phyloP scores from a whole-genome alignment of 1,139 yeast genomes.

The Saccharomycopsis phalli region DNA sequence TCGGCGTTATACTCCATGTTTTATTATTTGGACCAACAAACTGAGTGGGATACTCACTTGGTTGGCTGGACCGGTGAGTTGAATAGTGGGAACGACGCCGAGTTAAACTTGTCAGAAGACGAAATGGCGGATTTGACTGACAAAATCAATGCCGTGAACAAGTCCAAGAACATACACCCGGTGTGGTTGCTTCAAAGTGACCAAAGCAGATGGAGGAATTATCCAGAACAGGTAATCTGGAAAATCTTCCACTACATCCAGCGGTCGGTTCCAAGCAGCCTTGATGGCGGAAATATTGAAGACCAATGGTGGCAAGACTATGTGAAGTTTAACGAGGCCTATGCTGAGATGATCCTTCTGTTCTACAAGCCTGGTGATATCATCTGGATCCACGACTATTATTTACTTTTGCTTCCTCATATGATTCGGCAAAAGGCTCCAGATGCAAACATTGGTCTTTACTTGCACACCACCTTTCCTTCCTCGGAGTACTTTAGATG shows the following conservation, averaged over 20 bases:
- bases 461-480: constrained; percentile 88
- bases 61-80: constrained; percentile 97
- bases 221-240: constrained; percentile 90
- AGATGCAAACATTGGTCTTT: constrained; percentile 73
- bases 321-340: constrained; percentile 83
- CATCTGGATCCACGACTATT: constrained; percentile 93
- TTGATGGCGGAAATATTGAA: constrained; percentile 34
- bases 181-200: constrained; percentile 76
- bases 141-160: constrained; percentile 36
- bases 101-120: constrained; percentile 33
- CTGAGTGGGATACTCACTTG: constrained; percentile 79
- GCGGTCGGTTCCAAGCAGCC: constrained; percentile 41
- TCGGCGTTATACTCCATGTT: constrained; percentile 78
- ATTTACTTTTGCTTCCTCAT: constrained; percentile 76
- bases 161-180: constrained; percentile 57
- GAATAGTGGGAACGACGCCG: not conserved
- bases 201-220: constrained; percentile 68
- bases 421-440: constrained; percentile 75
- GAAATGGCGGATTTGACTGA: constrained; percentile 44
- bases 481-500: constrained; percentile 92
- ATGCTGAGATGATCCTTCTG: constrained; percentile 64
- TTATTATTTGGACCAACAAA: constrained; percentile 50
- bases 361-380: constrained; percentile 85
- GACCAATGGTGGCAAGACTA: constrained; percentile 86
- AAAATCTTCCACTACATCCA: constrained; percentile 91